Percentiles rank a stretch among this genome's conserved stretches.
These are phyloP conservation scores for Clavispora phyllophila DNA, from an alignment of 805 yeast genomes.

Conservation along the genomic window DNA sequence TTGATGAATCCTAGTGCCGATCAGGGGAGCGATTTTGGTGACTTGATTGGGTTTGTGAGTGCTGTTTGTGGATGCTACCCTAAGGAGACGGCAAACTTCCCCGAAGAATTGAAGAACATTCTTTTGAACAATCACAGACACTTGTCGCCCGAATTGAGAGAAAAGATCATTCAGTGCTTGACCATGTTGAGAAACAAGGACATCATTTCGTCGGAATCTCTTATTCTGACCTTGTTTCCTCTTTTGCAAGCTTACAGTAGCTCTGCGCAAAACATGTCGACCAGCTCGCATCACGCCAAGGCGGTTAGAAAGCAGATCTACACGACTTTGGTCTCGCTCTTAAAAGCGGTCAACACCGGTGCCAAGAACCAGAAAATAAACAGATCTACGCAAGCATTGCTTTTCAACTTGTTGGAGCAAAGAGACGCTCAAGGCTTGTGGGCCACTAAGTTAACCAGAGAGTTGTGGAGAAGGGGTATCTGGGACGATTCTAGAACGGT, in stretches of 20 bases:
- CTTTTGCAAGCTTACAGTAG: constrained; percentile 61
- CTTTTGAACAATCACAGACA: constrained; percentile 73
- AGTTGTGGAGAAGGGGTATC: constrained; percentile 94
- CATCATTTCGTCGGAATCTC: constrained; percentile 68
- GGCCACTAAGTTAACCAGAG: constrained; percentile 94
- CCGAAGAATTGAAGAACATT: constrained; percentile 69
- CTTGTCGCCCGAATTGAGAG: constrained; percentile 79
- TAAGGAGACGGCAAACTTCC: constrained; percentile 78
- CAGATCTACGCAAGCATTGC: constrained; percentile 83
- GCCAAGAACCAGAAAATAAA: constrained; percentile 86
- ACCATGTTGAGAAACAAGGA: constrained; percentile 87
- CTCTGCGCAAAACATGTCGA: constrained; percentile 26
- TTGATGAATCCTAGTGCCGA: constrained; percentile 54
- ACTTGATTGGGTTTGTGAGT: constrained; percentile 82
- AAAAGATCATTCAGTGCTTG: constrained; percentile 83
- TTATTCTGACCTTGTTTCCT: constrained; percentile 87
- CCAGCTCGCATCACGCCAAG: constrained; percentile 64
- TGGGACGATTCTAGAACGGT: constrained; percentile 98
- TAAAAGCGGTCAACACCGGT: constrained; percentile 83
- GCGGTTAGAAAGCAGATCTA: constrained; percentile 80
- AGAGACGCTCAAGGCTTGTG: constrained; percentile 78
- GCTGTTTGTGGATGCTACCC: constrained; percentile 92
- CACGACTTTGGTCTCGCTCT: constrained; percentile 66
- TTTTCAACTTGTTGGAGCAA: constrained; percentile 81
- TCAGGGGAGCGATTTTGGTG: constrained; percentile 56